Percentiles rank a stretch among this genome's conserved stretches.
Evolutionary conservation across 495 filamentous ascomycete genomes (phyloP).

Genomic region (Amorphotheca resinae): DNA sequence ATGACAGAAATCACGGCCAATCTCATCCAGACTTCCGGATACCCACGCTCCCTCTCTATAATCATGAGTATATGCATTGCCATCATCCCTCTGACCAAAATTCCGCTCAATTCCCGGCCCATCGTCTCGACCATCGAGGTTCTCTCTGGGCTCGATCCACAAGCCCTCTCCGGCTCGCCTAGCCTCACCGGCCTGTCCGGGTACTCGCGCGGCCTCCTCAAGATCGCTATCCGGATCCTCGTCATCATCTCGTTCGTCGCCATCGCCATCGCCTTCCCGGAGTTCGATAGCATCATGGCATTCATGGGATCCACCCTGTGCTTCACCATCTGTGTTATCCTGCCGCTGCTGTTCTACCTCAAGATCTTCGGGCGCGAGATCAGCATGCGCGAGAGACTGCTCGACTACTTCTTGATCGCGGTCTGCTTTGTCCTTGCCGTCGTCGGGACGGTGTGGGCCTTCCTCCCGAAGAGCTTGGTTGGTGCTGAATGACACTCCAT

Average conservation of each 20-base stretch:
- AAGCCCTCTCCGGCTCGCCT: slow-evolving; percentile 32
- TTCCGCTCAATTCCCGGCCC: slow-evolving; percentile 82
- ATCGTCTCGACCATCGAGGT: slow-evolving; percentile 79
- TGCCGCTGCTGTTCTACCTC: slow-evolving; percentile 80
- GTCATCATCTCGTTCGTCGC: slow-evolving; percentile 47
- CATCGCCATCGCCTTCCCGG: slow-evolving; percentile 69
- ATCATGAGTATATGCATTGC: slow-evolving; percentile 75
- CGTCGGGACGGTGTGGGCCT: slow-evolving; percentile 77
- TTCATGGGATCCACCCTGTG: slow-evolving; percentile 85
- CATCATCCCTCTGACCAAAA: slow-evolving; percentile 89
- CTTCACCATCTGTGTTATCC: slow-evolving; percentile 86
- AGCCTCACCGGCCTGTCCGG: slow-evolving; percentile 40
- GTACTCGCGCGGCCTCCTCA: slow-evolving; percentile 44
- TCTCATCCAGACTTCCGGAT: slow-evolving; percentile 58
- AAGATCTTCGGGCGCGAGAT: slow-evolving; percentile 85
- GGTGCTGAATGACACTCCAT: slow-evolving; percentile 33
- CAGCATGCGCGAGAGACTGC: slow-evolving; percentile 43
- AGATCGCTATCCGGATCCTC: slow-evolving; percentile 47
- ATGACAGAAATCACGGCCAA: slow-evolving; percentile 85
- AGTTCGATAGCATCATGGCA: slow-evolving; percentile 89
- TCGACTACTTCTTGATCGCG: slow-evolving; percentile 59
- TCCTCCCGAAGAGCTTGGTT: slow-evolving; percentile 57
- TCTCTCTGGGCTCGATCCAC: slow-evolving; percentile 55
- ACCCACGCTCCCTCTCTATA: slow-evolving; percentile 61
- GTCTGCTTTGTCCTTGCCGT: slow-evolving; percentile 55